phyloP scores from a whole-genome alignment of 805 yeast genomes.

The Kodamaea kakaduensis region DNA sequence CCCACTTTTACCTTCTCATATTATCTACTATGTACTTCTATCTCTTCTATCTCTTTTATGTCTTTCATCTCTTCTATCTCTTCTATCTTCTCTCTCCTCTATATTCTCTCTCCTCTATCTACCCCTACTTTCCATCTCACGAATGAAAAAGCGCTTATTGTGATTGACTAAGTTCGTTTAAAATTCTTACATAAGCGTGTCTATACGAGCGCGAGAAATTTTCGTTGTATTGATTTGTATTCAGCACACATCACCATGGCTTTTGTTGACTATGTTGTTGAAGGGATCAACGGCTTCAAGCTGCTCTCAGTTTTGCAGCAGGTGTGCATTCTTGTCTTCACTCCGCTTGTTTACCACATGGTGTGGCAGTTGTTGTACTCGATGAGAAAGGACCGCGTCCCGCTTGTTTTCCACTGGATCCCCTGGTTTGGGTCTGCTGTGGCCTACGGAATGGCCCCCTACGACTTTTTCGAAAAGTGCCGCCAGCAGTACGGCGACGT shows the following conservation, averaged over 20 bases:
- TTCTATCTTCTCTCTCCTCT: too few relatives aligned
- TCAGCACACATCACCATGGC: slow-evolving; percentile 20
- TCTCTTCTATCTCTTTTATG: too few relatives aligned
- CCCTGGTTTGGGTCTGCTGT: slow-evolving; percentile 96
- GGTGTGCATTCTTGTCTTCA: slow-evolving; percentile 30
- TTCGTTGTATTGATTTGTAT: background rate
- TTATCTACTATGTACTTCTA: too few relatives aligned
- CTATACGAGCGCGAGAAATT: slow-evolving; percentile 6
- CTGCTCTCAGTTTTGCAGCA: slow-evolving; percentile 25
- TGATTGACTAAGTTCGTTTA: too few relatives aligned
- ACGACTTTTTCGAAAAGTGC: slow-evolving; percentile 77
- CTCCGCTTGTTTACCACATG: slow-evolving; percentile 65
- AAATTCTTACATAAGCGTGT: slow-evolving; percentile 2
- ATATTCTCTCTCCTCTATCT: too few relatives aligned
- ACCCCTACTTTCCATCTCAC: too few relatives aligned
- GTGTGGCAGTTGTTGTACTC: slow-evolving; percentile 66
- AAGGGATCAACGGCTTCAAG: slow-evolving; percentile 17
- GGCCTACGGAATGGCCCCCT: slow-evolving; percentile 88
- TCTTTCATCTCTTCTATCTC: too few relatives aligned
- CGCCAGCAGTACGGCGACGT: slow-evolving; percentile 87
- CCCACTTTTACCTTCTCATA: too few relatives aligned
- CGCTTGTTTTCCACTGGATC: slow-evolving; percentile 85
- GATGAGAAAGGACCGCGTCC: slow-evolving; percentile 78
- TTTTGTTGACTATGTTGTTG: slow-evolving; percentile 16
- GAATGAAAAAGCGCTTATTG: too few relatives aligned